These are phyloP conservation scores for Tieghemiomyces parasiticus DNA, from an alignment of 192 early-diverging fungal species.

Conservation along the genomic window DNA sequence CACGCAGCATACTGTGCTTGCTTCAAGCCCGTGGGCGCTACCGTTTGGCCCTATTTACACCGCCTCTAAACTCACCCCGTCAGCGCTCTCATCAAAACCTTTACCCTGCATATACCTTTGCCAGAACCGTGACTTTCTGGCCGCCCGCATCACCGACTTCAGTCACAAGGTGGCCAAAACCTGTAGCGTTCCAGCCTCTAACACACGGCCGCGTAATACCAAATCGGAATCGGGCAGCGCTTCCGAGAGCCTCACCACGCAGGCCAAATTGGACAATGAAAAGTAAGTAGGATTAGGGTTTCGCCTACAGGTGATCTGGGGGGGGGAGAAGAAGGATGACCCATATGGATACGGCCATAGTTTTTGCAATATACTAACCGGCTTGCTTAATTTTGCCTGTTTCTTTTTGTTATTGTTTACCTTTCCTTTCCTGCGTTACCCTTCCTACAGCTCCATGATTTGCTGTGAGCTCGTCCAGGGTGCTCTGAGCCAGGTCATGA, in stretches of 20 bases:
- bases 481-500: slow-evolving; percentile 69
- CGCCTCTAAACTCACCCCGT: background rate
- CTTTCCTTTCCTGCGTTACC: slow-evolving; percentile 9
- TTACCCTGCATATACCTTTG: background rate
- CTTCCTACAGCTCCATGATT: slow-evolving; percentile 44
- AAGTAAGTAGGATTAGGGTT: slow-evolving; percentile 46
- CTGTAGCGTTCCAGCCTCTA: no score
- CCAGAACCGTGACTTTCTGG: background rate
- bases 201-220: no score
- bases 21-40: background rate
- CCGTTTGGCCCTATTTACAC: background rate
- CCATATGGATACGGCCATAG: background rate
- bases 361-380: slow-evolving; percentile 6
- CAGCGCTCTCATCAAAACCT: background rate
- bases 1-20: background rate
- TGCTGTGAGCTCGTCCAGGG: slow-evolving; percentile 66
- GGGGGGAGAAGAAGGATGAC: slow-evolving; percentile 48
- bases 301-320: slow-evolving; percentile 47
- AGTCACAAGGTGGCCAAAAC: background rate
- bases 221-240: background rate
- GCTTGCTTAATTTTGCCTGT: slow-evolving; percentile 9
- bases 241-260: background rate
- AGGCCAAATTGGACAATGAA: slow-evolving; percentile 17
- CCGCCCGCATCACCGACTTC: slow-evolving; percentile 1
- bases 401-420: slow-evolving; percentile 2